Percentiles rank a stretch among this genome's conserved stretches.
phyloP scores from a whole-genome alignment of 495 filamentous ascomycete species.

The Amniculicola lignicola region DNA sequence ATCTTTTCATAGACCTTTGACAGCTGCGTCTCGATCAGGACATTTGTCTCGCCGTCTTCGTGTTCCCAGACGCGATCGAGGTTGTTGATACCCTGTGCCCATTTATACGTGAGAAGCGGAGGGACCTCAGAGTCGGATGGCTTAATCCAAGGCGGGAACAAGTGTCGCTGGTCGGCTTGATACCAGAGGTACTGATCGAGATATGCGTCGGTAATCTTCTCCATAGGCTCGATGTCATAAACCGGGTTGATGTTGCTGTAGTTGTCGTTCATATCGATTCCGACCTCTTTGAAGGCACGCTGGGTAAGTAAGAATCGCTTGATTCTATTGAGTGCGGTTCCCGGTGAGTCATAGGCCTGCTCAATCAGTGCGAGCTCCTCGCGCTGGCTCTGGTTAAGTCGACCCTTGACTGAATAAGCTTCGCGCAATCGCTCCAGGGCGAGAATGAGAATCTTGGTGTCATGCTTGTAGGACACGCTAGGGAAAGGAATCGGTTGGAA shows the following conservation, averaged over 20 bases:
- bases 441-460: conserved; percentile 97
- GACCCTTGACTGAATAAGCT: conserved; percentile 95
- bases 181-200: conserved; percentile 99
- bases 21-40: conserved; percentile 97
- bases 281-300: conserved; percentile 98
- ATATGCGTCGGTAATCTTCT: conserved; percentile 99
- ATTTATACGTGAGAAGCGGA: conserved; percentile 95
- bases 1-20: conserved; percentile 99
- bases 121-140: conserved; percentile 98
- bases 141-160: conserved; percentile 99
- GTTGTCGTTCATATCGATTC: conserved; percentile 99
- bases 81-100: conserved; percentile 99
- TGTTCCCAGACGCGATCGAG: conserved; percentile 97
- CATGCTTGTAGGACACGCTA: conserved; percentile 98
- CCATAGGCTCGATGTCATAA: conserved; percentile 98
- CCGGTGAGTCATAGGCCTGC: conserved; percentile 97
- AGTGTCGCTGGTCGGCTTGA: conserved; percentile 94
- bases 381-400: conserved; percentile 95
- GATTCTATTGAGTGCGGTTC: conserved; percentile 92
- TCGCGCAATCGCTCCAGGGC: conserved; percentile 92
- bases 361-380: conserved; percentile 97
- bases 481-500: conserved; percentile 99
- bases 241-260: conserved; percentile 99
- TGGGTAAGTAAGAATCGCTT: conserved; percentile 97
- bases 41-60: conserved; percentile 92